phyloP scores from a whole-genome alignment of 345 rosid species.

The Linum lewisii region DNA sequence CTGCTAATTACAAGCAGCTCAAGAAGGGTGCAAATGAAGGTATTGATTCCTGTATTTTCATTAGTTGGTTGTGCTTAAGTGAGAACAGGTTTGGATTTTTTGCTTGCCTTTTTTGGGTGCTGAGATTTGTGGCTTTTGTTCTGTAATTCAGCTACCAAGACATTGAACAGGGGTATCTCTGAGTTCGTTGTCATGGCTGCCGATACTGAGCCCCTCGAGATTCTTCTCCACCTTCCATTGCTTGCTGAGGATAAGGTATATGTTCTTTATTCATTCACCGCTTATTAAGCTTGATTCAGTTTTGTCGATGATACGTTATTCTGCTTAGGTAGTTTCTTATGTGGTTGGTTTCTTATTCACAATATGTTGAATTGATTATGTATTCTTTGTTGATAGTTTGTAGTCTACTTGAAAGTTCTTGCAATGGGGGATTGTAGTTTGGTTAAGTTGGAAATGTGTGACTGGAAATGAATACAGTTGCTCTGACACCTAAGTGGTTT shows the following conservation, averaged over 20 bases:
- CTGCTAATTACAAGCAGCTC: slow-evolving; percentile 94
- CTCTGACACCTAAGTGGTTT: background rate
- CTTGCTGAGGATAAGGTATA: slow-evolving; percentile 80
- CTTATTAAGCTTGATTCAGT: background rate
- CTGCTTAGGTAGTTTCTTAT: background rate
- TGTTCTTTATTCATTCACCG: background rate
- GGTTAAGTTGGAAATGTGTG: background rate
- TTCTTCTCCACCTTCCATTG: slow-evolving; percentile 60
- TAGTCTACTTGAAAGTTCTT: background rate
- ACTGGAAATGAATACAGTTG: background rate
- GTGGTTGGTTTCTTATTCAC: background rate
- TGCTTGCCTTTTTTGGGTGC: background rate
- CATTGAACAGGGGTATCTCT: slow-evolving; percentile 84
- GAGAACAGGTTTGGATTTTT: background rate
- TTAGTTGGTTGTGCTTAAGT: background rate
- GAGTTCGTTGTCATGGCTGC: slow-evolving; percentile 65
- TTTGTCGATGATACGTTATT: background rate
- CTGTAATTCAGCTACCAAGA: slow-evolving; percentile 75
- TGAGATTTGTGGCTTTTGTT: background rate
- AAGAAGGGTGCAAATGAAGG: slow-evolving; percentile 99
- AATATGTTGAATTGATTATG: no score
- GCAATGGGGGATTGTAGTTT: background rate
- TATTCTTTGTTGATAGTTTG: background rate
- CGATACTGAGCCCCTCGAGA: slow-evolving; percentile 73
- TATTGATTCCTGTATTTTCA: background rate